These are phyloP conservation scores for Tephrocybe sp. DNA, from an alignment of 768 basidiomycete species.

Conservation along the genomic window DNA sequence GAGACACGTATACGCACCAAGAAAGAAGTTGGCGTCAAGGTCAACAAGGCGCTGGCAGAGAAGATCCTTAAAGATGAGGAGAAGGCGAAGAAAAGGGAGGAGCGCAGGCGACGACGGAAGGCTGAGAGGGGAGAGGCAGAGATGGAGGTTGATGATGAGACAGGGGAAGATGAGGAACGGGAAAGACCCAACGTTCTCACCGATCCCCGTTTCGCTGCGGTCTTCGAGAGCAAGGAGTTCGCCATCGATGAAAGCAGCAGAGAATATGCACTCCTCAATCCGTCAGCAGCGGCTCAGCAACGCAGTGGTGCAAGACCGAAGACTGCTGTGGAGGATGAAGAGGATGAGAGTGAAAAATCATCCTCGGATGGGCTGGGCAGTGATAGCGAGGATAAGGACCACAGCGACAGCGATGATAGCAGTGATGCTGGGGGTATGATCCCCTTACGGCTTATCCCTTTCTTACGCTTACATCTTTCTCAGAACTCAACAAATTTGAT, in stretches of 20 bases:
- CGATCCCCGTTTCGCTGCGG: constrained; percentile 86
- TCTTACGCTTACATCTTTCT: constrained; percentile 3
- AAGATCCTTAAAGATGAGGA: constrained; percentile 71
- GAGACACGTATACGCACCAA: constrained; percentile 88
- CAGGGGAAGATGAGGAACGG: constrained; percentile 29
- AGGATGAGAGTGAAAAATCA: constrained; percentile 77
- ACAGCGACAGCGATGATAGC: constrained; percentile 44
- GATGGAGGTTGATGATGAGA: constrained; percentile 37
- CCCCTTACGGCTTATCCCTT: constrained; percentile 12
- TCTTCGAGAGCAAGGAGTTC: constrained; percentile 92
- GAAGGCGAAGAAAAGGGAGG: constrained; percentile 53
- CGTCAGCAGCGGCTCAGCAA: constrained; percentile 70
- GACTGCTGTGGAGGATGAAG: constrained; percentile 88
- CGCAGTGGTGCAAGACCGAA: constrained; percentile 42
- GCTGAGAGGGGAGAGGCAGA: constrained; percentile 37
- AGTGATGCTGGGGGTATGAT: constrained; percentile 57
- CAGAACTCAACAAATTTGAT: constrained; percentile 53
- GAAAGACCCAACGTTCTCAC: constrained; percentile 57
- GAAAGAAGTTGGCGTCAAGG: constrained; percentile 73
- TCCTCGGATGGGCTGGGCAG: constrained; percentile 59
- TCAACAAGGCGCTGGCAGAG: constrained; percentile 81
- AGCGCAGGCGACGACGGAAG: constrained; percentile 51
- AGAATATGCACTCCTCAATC: constrained; percentile 93
- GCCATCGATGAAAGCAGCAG: constrained; percentile 85
- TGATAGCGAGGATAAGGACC: constrained; percentile 41